These are phyloP conservation scores for Hymenoscyphus fructigenus DNA, from an alignment of 2,329 filamentous ascomycete species.

Conservation along the genomic window DNA sequence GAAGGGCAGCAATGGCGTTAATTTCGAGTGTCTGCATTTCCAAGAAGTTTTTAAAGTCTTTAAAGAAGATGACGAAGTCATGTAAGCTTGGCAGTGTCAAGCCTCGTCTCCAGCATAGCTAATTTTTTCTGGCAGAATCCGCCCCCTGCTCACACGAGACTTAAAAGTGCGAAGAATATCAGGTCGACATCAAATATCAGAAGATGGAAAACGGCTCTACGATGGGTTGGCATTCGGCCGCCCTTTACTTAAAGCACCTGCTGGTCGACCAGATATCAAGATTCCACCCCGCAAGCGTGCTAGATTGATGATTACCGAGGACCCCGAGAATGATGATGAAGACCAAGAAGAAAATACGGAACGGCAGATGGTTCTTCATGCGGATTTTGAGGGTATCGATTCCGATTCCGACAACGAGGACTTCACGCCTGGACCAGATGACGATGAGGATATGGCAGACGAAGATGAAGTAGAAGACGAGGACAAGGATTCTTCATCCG, in stretches of 20 bases:
- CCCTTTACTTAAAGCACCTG: conserved; percentile 60
- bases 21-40: conserved; percentile 87
- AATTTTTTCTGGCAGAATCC: conserved; percentile 56
- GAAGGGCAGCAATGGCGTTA: conserved; percentile 49
- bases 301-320: conserved; percentile 46
- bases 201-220: conserved; percentile 75
- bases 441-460: conserved; percentile 34
- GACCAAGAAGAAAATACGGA: conserved; percentile 36
- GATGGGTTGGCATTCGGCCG: conserved; percentile 85
- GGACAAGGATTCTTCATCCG: conserved; percentile 14
- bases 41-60: conserved; percentile 68
- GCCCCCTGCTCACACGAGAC: conserved; percentile 74
- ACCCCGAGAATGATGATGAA: conserved; percentile 40
- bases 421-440: conserved; percentile 26
- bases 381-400: conserved; percentile 41
- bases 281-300: conserved; percentile 74
- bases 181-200: conserved; percentile 78
- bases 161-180: conserved; percentile 68
- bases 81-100: conserved; percentile 51
- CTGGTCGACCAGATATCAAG: conserved; percentile 62
- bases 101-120: not conserved
- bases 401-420: conserved; percentile 33
- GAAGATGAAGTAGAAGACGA: conserved; percentile 33
- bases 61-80: conserved; percentile 79
- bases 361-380: conserved; percentile 28